Percentiles rank a stretch among this genome's conserved stretches.
These are phyloP conservation scores for Picochlorum sp. DNA, from an alignment of 139 green algal genomes.

Conservation along the genomic window DNA sequence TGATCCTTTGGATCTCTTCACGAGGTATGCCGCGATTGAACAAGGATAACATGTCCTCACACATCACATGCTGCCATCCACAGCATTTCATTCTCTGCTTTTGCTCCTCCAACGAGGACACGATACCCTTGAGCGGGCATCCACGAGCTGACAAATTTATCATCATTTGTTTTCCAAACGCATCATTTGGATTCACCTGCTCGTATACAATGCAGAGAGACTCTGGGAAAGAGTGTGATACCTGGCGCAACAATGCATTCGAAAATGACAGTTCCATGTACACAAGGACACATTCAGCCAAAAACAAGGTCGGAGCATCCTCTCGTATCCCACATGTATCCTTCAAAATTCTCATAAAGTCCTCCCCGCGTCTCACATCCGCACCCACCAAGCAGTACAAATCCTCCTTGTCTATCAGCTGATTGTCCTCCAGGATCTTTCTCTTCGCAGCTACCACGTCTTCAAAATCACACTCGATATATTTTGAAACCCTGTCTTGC, in stretches of 20 bases:
- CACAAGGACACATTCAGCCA: constrained; percentile 83
- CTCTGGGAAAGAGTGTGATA: constrained; percentile 31
- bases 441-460: constrained; percentile 26
- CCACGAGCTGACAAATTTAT: constrained; percentile 72
- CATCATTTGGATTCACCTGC: constrained; percentile 71
- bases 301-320: constrained; percentile 52
- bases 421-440: not conserved
- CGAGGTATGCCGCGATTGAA: constrained; percentile 53
- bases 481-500: constrained; percentile 23
- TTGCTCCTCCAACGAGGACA: constrained; percentile 46
- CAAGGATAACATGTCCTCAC: constrained; percentile 60
- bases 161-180: constrained; percentile 83
- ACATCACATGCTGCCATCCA: constrained; percentile 49
- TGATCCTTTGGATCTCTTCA: constrained; percentile 34
- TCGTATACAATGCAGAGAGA: constrained; percentile 68
- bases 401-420: not conserved
- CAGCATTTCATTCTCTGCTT: constrained; percentile 30
- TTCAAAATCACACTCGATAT: constrained; percentile 68
- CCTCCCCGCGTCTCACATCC: constrained; percentile 50
- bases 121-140: constrained; percentile 68
- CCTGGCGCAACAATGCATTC: constrained; percentile 27
- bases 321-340: constrained; percentile 38
- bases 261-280: constrained; percentile 61
- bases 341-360: constrained; percentile 33
- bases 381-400: constrained; percentile 55